A percentile compares a stretch with the other conserved stretches of the same genome.
These are phyloP conservation scores for Thuja plicata DNA, from an alignment of 83 land plant genomes.

Conservation along the genomic window DNA sequence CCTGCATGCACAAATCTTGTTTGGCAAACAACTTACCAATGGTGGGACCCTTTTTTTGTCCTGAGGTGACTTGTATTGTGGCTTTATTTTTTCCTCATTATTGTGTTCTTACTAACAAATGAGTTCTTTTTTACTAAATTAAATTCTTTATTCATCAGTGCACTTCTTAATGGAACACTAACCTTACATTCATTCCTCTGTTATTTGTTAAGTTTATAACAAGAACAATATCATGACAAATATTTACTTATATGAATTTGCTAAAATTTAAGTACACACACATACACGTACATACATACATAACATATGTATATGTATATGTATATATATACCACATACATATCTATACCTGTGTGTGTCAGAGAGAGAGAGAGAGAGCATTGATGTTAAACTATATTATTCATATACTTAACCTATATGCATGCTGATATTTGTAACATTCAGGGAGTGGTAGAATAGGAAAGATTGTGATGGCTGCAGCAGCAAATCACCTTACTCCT, in stretches of 20 bases:
- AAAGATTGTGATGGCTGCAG: constrained; percentile 91
- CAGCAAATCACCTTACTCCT: constrained; percentile 98
- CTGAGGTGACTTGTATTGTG: neutral
- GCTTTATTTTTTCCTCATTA: neutral
- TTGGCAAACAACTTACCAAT: neutral
- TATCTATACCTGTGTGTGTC: no score
- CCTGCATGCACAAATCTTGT: neutral
- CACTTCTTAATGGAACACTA: neutral
- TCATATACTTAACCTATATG: neutral
- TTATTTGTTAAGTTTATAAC: neutral
- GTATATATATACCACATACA: no score
- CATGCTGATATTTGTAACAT: neutral
- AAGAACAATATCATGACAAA: neutral
- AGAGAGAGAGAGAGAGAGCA: no score
- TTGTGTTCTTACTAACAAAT: neutral
- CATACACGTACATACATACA: neutral
- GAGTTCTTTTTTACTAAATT: neutral
- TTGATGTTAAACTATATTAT: neutral
- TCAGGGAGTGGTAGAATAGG: constrained; percentile 86
- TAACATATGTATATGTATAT: no score
- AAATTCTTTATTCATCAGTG: no score
- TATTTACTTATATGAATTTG: neutral
- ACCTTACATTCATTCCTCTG: neutral
- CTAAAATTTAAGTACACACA: neutral
- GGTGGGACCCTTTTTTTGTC: neutral